Evolutionary conservation across 202 grass and related monocot genomes (phyloP), one percentile per base, ranked within the genome.

Genomic region (Carex sylvatica): DNA sequence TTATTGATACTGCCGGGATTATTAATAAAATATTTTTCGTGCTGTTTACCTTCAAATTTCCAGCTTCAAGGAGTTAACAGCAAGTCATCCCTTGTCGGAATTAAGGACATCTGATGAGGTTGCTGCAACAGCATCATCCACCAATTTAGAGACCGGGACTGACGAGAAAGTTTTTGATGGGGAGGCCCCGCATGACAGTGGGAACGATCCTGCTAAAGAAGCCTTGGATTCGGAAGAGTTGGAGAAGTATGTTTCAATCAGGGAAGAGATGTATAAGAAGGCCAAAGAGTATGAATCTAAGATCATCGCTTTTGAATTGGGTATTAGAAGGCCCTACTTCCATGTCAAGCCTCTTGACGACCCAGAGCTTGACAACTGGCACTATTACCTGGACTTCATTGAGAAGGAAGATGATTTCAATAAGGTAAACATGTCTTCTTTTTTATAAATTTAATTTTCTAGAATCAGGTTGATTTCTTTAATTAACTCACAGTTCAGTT

Each of bases 301-400:
- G 85, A 90, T 99, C 72, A 84, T 93, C 64, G 74, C 80, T 85
- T 99, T 99, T 87, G 96, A 99, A 92, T 89, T 89, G 87, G 93
- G 84, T 88, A 90, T 99, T 85, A 99, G 93, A 88, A 99, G 96
- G 82, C 96, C 96, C 83, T 99, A 99, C 88, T 99, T 99, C 86
- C 96, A 99, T 82, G 91, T 99, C 74, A 95, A 90, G 83, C 91
- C 93, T 88, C 96, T 99, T 79, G 96, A 99, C 72, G 94, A 96
- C 66, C 86, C 93, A 86, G 96, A 99, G 84, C 89, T 95, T 91
- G 96, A 99, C 78, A 99, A 99, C 83, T 99, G 96, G 96, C 96
- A 99, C 80, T 92, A 79, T 74, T 99, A 99, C 87, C 96, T 99
- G 78, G 93, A 95, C 80, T 93, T 98, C 54, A 93, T 93, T 0